phyloP scores from a whole-genome alignment of 495 filamentous ascomycete genomes.

The Niebla homalea region DNA sequence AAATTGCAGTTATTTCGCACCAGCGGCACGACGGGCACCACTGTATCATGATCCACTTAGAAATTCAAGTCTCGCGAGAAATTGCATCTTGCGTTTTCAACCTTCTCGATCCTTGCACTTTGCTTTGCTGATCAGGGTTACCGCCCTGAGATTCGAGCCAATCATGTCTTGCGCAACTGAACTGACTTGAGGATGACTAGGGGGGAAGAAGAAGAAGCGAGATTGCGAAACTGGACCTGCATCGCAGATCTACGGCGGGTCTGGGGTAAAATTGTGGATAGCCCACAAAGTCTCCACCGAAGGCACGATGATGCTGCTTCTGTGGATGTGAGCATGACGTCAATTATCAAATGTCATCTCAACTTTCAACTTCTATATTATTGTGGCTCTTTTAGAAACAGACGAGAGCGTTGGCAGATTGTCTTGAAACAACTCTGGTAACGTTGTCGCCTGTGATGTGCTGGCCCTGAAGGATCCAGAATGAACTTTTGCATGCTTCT shows the following conservation, averaged over 20 bases:
- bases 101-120: neutral
- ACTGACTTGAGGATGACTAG: neutral
- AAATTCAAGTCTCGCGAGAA: neutral
- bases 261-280: neutral
- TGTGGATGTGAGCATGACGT: neutral
- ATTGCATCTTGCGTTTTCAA: neutral
- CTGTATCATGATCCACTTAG: neutral
- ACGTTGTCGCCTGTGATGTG: too few species aligned
- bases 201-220: neutral
- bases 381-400: too few species aligned
- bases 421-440: too few species aligned
- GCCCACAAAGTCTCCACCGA: neutral
- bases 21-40: too few species aligned
- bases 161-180: neutral
- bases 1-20: too few species aligned
- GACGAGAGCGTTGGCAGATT: too few species aligned
- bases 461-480: too few species aligned
- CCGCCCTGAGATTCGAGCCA: neutral
- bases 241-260: neutral
- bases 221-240: slow-evolving; percentile 5
- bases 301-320: neutral
- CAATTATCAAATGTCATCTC: neutral
- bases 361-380: neutral
- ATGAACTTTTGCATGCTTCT: too few species aligned
- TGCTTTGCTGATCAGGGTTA: neutral